Conservation (phyloP, 2,329 filamentous ascomycete species). For the Colletotrichum lentis region DNA sequence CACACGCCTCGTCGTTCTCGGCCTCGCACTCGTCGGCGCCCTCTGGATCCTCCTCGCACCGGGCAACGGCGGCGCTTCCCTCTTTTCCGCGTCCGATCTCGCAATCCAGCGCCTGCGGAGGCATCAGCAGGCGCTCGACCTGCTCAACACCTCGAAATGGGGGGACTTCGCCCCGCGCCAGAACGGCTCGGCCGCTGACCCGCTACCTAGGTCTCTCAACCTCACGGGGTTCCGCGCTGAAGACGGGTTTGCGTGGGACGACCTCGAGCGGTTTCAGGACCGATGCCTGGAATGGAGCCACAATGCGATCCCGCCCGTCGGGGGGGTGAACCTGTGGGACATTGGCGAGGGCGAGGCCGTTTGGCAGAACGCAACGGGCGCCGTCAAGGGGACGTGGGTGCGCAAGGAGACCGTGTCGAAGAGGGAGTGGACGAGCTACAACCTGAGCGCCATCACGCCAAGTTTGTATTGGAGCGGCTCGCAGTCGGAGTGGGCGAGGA, state of each 20-base stretch:
- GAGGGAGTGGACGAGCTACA: slow-evolving; percentile 61
- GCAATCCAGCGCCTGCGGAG: slow-evolving; percentile 55
- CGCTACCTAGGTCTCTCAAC: slow-evolving; percentile 63
- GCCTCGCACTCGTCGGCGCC: slow-evolving; percentile 53
- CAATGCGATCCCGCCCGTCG: slow-evolving; percentile 56
- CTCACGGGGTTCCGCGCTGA: slow-evolving; percentile 78
- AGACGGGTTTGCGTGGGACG: slow-evolving; percentile 81
- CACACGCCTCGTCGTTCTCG: slow-evolving; percentile 48
- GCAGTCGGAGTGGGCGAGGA: slow-evolving; percentile 74
- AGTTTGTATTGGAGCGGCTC: slow-evolving; percentile 69
- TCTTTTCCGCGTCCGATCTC: slow-evolving; percentile 47
- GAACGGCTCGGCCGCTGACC: slow-evolving; percentile 30
- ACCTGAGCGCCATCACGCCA: slow-evolving; percentile 71
- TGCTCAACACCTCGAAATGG: slow-evolving; percentile 66
- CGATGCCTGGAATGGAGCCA: slow-evolving; percentile 69
- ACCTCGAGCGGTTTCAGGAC: slow-evolving; percentile 71
- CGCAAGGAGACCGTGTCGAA: slow-evolving; percentile 60
- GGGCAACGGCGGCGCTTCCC: slow-evolving; percentile 43
- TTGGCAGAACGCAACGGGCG: slow-evolving; percentile 84
- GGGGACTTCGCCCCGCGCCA: slow-evolving; percentile 64
- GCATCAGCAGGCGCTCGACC: slow-evolving; percentile 60
- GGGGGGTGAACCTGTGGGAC: slow-evolving; percentile 53
- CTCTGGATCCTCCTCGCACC: slow-evolving; percentile 55
- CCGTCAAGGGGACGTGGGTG: slow-evolving; percentile 79
- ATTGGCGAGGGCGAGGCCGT: slow-evolving; percentile 54